Conservation (phyloP, 2,329 filamentous ascomycete species). For the Verticillium dahliae region DNA sequence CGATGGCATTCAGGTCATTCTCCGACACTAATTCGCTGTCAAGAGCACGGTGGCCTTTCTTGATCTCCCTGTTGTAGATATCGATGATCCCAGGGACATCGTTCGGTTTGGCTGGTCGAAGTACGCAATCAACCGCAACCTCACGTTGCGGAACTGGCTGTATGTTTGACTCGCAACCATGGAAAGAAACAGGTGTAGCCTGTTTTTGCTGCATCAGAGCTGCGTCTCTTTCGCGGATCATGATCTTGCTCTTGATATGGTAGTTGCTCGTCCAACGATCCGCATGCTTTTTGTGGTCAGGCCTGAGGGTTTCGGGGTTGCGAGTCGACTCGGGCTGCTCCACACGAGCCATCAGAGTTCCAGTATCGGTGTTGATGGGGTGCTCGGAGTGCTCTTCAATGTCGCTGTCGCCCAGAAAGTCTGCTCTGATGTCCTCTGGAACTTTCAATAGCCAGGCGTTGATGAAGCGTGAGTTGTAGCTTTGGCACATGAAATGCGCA, state of each 20-base stretch:
- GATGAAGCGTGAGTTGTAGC: background rate
- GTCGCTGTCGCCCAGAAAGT: background rate
- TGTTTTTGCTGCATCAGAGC: background rate
- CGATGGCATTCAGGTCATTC: conserved; percentile 21
- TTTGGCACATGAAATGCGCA: background rate
- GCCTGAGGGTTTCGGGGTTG: background rate
- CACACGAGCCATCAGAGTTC: conserved; percentile 24
- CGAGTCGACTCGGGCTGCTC: conserved; percentile 17
- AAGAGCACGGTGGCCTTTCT: conserved; percentile 18
- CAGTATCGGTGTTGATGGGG: conserved; percentile 31
- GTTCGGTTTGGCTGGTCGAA: conserved; percentile 31
- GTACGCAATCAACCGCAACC: conserved; percentile 20
- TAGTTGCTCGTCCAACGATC: conserved; percentile 14
- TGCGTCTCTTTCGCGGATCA: background rate
- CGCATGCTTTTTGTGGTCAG: conserved; percentile 10
- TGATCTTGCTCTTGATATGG: conserved; percentile 6
- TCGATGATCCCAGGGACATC: conserved; percentile 33
- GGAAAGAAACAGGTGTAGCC: background rate
- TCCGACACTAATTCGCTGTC: conserved; percentile 20
- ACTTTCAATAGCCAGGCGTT: background rate
- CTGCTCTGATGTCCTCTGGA: background rate
- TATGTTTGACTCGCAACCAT: background rate
- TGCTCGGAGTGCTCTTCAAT: conserved; percentile 14
- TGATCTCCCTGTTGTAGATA: conserved; percentile 39
- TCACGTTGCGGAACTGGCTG: background rate